These are phyloP conservation scores for Flaveria trinervia DNA, from an alignment of 129 eudicot genomes.

Conservation along the genomic window DNA sequence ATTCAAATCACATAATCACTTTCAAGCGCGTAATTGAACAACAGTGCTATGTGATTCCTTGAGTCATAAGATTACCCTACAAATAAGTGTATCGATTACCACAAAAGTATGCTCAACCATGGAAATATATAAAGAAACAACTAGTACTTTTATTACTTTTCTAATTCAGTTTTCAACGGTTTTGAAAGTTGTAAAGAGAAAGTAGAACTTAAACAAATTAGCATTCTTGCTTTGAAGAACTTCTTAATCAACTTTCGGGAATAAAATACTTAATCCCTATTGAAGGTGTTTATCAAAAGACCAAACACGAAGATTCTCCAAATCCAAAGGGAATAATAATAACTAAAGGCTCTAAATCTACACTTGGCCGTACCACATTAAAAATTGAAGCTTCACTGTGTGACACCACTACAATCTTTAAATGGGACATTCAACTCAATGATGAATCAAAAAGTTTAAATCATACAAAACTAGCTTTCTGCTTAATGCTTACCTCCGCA, in stretches of 20 bases:
- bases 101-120: not conserved
- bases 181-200: not conserved
- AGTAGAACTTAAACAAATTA: not conserved
- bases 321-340: slow-evolving; percentile 23
- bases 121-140: not conserved
- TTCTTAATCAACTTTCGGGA: slow-evolving; percentile 2
- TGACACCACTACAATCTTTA: slow-evolving; percentile 23
- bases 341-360: slow-evolving; percentile 17
- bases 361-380: not conserved
- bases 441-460: slow-evolving; percentile 27
- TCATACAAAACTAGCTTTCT: slow-evolving; percentile 31
- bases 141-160: not conserved
- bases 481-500: slow-evolving; percentile 26
- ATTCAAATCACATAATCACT: not conserved
- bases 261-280: not conserved
- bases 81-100: not conserved
- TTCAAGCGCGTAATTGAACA: not conserved
- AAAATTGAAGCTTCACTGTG: slow-evolving; percentile 6
- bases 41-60: not conserved
- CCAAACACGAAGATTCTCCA: slow-evolving; percentile 15
- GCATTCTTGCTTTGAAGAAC: slow-evolving; percentile 15
- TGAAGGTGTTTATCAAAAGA: slow-evolving; percentile 15
- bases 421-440: slow-evolving; percentile 29
- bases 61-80: not conserved
- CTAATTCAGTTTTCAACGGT: not conserved